These are phyloP conservation scores for Stromatinia cepivora DNA, from an alignment of 2,329 filamentous ascomycete species.

Conservation along the genomic window DNA sequence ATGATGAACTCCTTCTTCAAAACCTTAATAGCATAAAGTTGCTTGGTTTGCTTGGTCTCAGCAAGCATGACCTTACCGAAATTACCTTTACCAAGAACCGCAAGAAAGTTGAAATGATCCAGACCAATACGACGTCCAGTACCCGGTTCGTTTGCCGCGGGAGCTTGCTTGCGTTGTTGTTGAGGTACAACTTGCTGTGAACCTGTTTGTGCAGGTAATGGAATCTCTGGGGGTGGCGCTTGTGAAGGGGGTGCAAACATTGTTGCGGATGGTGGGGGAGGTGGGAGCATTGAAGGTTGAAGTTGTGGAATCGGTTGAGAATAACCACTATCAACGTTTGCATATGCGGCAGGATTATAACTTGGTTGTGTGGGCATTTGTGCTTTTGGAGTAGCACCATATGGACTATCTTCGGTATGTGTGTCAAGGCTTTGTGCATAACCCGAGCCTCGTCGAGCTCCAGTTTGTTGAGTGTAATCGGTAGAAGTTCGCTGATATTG, in stretches of 20 bases:
- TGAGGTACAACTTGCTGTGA: conserved; percentile 40
- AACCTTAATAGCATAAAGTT: conserved; percentile 97
- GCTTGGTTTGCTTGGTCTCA: conserved; percentile 88
- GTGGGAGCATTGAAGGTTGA: conserved; percentile 28
- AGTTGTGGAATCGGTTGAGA: conserved; percentile 44
- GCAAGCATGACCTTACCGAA: conserved; percentile 99
- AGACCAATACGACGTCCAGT: conserved; percentile 85
- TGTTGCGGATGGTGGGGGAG: conserved; percentile 39
- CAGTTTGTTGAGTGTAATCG: conserved; percentile 33
- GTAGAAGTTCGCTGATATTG: conserved; percentile 36
- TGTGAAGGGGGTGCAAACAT: conserved; percentile 37
- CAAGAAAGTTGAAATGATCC: conserved; percentile 98
- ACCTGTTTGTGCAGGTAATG: conserved; percentile 21
- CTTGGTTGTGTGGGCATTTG: conserved; percentile 56
- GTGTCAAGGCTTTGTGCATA: conserved; percentile 33
- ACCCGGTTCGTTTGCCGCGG: conserved; percentile 69
- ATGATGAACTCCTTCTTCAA: conserved; percentile 99
- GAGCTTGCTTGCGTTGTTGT: conserved; percentile 57
- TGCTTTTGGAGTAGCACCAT: conserved; percentile 40
- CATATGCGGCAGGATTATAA: conserved; percentile 79
- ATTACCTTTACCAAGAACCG: conserved; percentile 97
- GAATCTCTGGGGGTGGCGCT: conserved; percentile 36
- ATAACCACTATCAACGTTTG: conserved; percentile 57
- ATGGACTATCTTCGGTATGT: conserved; percentile 33
- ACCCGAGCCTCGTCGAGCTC: conserved; percentile 28